Percentiles rank a stretch among this genome's conserved stretches.
Conservation (phyloP, 1,284 basidiomycete species). For the Marasmius fiardii region DNA sequence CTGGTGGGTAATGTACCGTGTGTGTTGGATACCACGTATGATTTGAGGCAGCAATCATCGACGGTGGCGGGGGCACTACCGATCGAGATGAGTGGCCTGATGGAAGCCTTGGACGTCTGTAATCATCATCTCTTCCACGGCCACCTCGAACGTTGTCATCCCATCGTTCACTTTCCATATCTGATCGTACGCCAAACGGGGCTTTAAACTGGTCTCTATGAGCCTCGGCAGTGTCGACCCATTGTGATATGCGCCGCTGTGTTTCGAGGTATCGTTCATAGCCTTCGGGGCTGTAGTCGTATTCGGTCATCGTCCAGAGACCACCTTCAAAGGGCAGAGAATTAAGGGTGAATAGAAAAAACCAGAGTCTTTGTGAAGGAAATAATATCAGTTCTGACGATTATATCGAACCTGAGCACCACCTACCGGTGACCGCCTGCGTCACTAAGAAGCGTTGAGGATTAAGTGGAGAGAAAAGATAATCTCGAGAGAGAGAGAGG, state of each 20-base stretch:
- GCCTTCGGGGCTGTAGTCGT: conserved; percentile 15
- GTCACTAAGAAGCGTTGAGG: conserved; percentile 1
- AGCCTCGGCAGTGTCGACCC: conserved; percentile 14
- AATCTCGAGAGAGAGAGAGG: too few relatives aligned
- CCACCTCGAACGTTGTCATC: not conserved
- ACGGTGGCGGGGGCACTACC: not conserved
- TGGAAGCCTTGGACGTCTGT: not conserved
- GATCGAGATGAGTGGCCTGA: not conserved
- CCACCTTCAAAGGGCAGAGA: not conserved
- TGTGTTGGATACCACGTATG: not conserved
- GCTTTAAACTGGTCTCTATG: conserved; percentile 7
- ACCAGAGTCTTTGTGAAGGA: not conserved
- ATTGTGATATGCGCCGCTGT: conserved; percentile 8
- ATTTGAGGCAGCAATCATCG: not conserved
- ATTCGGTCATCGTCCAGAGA: conserved; percentile 11
- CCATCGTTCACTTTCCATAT: conserved; percentile 10
- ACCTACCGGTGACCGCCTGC: conserved; percentile 2
- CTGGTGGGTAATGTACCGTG: not conserved
- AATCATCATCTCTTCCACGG: conserved; percentile 2
- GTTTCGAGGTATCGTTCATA: conserved; percentile 13
- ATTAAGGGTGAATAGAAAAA: not conserved
- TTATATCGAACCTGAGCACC: not conserved
- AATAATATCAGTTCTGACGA: not conserved
- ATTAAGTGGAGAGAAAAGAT: not conserved
- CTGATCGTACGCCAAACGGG: conserved; percentile 11